Evolutionary conservation across 441 rosid species (phyloP), one percentile per base, ranked within the genome.

Genomic region (Capsella rubella): DNA sequence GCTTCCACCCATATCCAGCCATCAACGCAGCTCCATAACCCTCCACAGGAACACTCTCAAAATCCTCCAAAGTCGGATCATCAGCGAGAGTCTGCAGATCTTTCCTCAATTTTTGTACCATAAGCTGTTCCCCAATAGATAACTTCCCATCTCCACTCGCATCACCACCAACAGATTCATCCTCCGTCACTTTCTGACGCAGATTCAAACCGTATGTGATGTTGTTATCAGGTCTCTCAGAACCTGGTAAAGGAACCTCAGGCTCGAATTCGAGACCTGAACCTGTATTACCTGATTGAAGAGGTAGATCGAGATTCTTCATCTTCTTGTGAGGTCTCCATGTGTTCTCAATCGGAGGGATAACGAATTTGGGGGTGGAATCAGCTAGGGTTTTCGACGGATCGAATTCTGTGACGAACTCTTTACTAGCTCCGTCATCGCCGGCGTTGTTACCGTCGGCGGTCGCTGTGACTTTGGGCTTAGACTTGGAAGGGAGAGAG

Each of bases 1-100:
- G 94, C 3, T 75, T 66, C 97, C 97, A 93, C 1, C 98, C 97
- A 45, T 91, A 91, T 0, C 97, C 97, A 65, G 86, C 85, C 14
- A 93, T 87, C 76, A 89, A 63, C 0, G 97, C 90, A 21, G 82
- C 85, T 0, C 87, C 94, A 43, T 82, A 93, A 3, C 79, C 95
- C 72, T 91, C 96, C 1, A 93, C 93, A 0, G 98, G 88, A 74
- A 89, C 79, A 16, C 84, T 95, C 55, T 85, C 86, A 72, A 79
- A 89, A 74, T 90, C 93, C 52, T 82, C 87, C 2, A 85, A 69
- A 1, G 87, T 89, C 3, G 76, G 86, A 79, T 89, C 89, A 27
- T 88, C 90, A 32, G 90, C 89, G 52, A 89, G 65, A 60, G 79
- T 73, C 18, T 80, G 59, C 64, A 92, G 11, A 52, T 90, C 89